Evolutionary conservation across 495 filamentous ascomycete genomes (phyloP), one percentile per base, ranked within the genome.

Genomic region (Hamigera avellanea): DNA sequence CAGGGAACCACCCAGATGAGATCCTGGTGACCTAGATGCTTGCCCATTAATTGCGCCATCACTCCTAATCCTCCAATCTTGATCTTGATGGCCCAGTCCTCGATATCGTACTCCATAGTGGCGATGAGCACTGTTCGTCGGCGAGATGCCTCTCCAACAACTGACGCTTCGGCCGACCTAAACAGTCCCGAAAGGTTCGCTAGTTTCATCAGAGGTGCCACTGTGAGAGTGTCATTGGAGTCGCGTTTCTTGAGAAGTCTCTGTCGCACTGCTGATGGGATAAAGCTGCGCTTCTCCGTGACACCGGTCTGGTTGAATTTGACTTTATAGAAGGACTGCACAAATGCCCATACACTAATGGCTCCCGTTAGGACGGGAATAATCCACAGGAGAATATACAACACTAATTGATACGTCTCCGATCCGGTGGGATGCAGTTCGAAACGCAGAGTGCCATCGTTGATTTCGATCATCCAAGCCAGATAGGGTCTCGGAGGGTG

Each of bases 71-170:
- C 79, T 37, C 79, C 79, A 35, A 83, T 82, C 54, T 83, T 83
- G 54, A 83, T 75, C 51, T 78, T 81, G 49, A 83, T 80, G 0
- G 51, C 63, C 69, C 78, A 82, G 46, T 82, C 79, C 23, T 80
- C 76, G 40, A 83, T 79, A 35, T 81, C 74, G 48, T 82, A 83
- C 50, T 82, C 79, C 70, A 83, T 80, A n/a, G 77, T 82, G 7
- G 78, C 77, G 28, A 82, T 74, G 8, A 83, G 61, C 1, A 80
- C 71, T 23, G 68, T 76, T 13, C 72, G 58, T 21, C 69, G 57
- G 14, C 56, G 58, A 21, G 54, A 45, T 14, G 47, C 59, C 43
- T 66, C 59, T 23, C 65, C 68, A 40, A 69, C 64, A 8, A 56
- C 61, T 13, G 64, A 54, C 65, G 43, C 58, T 61, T 36, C 66